phyloP scores from a whole-genome alignment of 2,329 filamentous ascomycete species.

The Epichloe typhina region DNA sequence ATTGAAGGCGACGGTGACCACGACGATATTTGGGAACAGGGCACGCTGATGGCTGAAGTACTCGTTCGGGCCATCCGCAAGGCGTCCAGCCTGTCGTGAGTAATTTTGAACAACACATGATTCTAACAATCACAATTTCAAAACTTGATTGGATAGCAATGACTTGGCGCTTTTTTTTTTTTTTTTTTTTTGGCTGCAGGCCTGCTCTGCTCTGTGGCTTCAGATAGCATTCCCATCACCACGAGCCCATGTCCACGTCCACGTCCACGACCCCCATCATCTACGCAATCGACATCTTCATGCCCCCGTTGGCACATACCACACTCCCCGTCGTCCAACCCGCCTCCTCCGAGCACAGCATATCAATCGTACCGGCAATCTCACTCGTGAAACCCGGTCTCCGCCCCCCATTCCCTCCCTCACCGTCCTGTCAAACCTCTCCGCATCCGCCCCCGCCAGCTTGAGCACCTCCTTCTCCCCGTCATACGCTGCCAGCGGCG shows the following conservation, averaged over 20 bases:
- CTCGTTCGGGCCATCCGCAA: background rate
- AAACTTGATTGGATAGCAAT: background rate
- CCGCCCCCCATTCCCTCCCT: constrained; percentile 19
- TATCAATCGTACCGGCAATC: constrained; percentile 56
- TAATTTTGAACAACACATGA: background rate
- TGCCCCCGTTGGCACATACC: constrained; percentile 54
- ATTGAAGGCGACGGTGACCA: constrained; percentile 1
- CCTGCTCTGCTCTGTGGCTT: too few relatives aligned
- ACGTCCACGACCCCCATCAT: too few relatives aligned
- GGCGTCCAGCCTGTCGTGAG: background rate
- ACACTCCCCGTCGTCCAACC: constrained; percentile 60
- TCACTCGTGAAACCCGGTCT: constrained; percentile 31
- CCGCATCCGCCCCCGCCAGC: constrained; percentile 18
- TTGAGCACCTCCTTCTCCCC: constrained; percentile 18
- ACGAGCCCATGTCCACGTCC: too few relatives aligned
- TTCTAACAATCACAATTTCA: background rate
- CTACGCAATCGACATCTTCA: constrained; percentile 25
- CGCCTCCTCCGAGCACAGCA: constrained; percentile 54
- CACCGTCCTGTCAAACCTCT: constrained; percentile 20
- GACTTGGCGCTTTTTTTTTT: too few relatives aligned
- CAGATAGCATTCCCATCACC: too few relatives aligned
- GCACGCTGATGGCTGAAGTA: constrained; percentile 1
- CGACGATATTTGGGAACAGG: constrained; percentile 2
- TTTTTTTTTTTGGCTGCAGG: too few relatives aligned
- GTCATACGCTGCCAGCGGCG: constrained; percentile 21